A percentile compares a stretch with the other conserved stretches of the same genome.
Evolutionary conservation across 768 basidiomycete species (phyloP).

Genomic region (Sistotremastrum suecicum): DNA sequence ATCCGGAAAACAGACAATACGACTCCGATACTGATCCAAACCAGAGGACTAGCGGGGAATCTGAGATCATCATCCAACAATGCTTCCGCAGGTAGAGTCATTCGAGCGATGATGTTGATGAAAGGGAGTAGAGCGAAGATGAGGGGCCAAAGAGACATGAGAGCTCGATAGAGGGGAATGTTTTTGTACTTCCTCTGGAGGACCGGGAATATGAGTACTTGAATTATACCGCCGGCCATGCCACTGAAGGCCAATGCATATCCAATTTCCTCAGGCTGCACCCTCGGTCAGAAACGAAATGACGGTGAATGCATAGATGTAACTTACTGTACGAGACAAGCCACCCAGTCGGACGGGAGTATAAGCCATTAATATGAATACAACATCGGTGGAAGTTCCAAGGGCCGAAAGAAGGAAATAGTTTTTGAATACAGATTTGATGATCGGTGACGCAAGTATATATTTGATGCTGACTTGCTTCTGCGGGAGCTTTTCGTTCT

Average conservation of each 20-base stretch:
- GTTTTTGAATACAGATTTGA: constrained; percentile 3
- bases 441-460: constrained; percentile 1
- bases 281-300: no score
- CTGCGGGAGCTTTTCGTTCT: constrained; percentile 1
- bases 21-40: constrained; percentile 2
- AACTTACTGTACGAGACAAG: constrained; percentile 6
- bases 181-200: constrained; percentile 6
- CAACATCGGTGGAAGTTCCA: constrained; percentile 7
- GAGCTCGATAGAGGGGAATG: constrained; percentile 4
- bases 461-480: background rate
- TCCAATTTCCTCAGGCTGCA: constrained; percentile 10
- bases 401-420: constrained; percentile 8
- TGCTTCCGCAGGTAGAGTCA: background rate
- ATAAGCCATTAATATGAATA: constrained; percentile 11
- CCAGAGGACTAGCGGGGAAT: background rate
- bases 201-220: constrained; percentile 8
- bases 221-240: constrained; percentile 5
- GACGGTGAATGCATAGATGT: background rate
- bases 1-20: constrained; percentile 1
- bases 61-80: background rate
- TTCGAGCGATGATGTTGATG: constrained; percentile 2
- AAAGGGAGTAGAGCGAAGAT: constrained; percentile 6
- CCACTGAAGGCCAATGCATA: constrained; percentile 7
- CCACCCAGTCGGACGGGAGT: constrained; percentile 10
- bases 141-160: constrained; percentile 8